Conservation (phyloP, 177 flowering plant genomes). For the Vitis hybrid region DNA sequence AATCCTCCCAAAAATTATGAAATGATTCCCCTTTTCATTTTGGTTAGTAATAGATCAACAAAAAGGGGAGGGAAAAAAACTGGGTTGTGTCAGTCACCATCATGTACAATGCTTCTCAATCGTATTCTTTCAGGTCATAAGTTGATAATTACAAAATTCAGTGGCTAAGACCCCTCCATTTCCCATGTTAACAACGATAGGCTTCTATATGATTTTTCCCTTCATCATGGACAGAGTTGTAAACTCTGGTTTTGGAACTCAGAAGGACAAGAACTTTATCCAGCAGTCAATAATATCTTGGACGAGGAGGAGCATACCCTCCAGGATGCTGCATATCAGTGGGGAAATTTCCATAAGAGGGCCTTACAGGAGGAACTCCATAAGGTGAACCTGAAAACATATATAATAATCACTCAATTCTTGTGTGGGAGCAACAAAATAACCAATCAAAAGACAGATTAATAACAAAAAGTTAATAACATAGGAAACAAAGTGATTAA, state of each 20-base stretch:
- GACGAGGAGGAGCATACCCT: constrained; percentile 19
- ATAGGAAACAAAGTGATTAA: background rate
- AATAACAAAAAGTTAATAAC: background rate
- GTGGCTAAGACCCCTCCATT: too few relatives aligned
- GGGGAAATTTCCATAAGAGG: constrained; percentile 23
- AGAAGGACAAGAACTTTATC: background rate
- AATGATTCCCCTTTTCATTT: background rate
- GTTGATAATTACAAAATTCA: too few relatives aligned
- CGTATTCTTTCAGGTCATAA: too few relatives aligned
- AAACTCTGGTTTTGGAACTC: background rate
- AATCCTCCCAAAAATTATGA: background rate
- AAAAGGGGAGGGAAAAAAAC: background rate
- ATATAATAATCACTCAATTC: background rate
- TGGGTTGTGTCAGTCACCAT: background rate
- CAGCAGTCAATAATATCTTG: constrained; percentile 20
- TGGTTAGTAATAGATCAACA: background rate
- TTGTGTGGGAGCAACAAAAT: background rate
- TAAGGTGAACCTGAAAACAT: constrained; percentile 30
- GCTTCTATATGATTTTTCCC: background rate
- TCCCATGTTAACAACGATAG: background rate
- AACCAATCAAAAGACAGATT: background rate
- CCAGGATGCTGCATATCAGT: constrained; percentile 11
- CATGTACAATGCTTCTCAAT: too few relatives aligned
- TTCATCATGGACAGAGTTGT: too few relatives aligned
- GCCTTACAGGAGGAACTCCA: constrained; percentile 26